phyloP scores from a whole-genome alignment of 2,329 filamentous ascomycete genomes.

The Cordyceps sp. region DNA sequence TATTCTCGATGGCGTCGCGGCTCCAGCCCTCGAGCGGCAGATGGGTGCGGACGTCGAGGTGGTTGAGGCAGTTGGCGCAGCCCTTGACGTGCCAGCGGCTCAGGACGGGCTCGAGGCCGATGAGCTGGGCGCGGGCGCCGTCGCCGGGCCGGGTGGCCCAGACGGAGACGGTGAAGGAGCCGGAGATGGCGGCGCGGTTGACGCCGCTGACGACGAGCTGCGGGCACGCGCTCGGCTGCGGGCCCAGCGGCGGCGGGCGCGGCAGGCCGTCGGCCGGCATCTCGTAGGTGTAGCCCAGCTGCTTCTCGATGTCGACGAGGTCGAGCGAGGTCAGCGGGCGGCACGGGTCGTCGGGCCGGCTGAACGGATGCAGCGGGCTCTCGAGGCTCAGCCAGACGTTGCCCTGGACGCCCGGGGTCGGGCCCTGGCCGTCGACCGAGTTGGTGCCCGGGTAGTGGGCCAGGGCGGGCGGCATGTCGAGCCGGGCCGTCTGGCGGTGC shows the following conservation, averaged over 20 bases:
- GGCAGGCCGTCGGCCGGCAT: background rate
- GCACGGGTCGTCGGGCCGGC: background rate
- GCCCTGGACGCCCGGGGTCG: conserved; percentile 2
- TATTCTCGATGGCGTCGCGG: background rate
- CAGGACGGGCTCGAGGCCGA: conserved; percentile 7
- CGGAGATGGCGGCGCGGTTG: conserved; percentile 6
- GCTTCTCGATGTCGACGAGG: conserved; percentile 1
- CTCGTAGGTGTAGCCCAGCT: conserved; percentile 7
- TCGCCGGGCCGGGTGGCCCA: conserved; percentile 2
- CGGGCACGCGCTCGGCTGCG: background rate
- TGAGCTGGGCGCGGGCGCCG: background rate
- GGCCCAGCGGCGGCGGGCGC: background rate
- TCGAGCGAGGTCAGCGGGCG: background rate
- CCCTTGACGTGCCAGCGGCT: conserved; percentile 9
- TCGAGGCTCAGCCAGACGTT: conserved; percentile 2
- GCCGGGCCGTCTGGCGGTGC: conserved; percentile 1
- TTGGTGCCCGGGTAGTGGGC: conserved; percentile 4
- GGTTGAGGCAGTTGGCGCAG: conserved; percentile 10
- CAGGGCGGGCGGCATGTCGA: conserved; percentile 1
- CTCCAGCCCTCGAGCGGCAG: conserved; percentile 2
- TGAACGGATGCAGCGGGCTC: conserved; percentile 6
- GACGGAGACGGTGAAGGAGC: conserved; percentile 9
- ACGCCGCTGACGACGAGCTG: conserved; percentile 4
- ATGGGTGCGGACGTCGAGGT: conserved; percentile 5
- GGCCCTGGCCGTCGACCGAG: conserved; percentile 4